Evolutionary conservation across 352 stramenopile genomes (phyloP).

Genomic region (Globisporangium okanoganense): DNA sequence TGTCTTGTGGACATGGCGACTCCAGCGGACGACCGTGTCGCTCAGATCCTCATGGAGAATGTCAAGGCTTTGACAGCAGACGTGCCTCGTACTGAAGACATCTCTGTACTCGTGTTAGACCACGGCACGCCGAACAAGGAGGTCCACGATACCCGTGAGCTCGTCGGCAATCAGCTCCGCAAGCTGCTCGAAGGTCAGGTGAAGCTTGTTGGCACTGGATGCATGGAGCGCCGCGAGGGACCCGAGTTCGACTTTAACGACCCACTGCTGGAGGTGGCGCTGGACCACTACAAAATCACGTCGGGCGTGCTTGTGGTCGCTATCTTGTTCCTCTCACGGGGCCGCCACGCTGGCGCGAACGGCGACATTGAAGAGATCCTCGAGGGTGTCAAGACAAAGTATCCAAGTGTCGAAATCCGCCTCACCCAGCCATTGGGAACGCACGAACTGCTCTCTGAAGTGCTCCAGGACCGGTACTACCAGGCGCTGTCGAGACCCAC

Average conservation of each 20-base stretch:
- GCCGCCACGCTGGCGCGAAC: conserved; percentile 63
- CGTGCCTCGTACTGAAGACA: conserved; percentile 18
- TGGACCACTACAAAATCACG: conserved; percentile 59
- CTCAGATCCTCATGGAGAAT: conserved; percentile 55
- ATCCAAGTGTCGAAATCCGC: conserved; percentile 49
- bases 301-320: conserved; percentile 63
- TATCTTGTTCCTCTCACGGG: conserved; percentile 76
- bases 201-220: conserved; percentile 46
- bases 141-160: conserved; percentile 62
- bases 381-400: conserved; percentile 27
- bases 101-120: conserved; percentile 72
- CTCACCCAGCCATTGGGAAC: conserved; percentile 65
- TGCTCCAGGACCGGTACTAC: conserved; percentile 65
- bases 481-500: conserved; percentile 21
- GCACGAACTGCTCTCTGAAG: conserved; percentile 55
- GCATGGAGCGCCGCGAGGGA: conserved; percentile 77
- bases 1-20: conserved; percentile 57
- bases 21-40: conserved; percentile 49
- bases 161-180: conserved; percentile 55
- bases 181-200: conserved; percentile 36
- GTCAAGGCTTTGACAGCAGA: conserved; percentile 36
- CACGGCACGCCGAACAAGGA: conserved; percentile 66
- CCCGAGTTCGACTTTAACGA: conserved; percentile 80
- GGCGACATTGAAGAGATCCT: conserved; percentile 81
- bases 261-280: conserved; percentile 57